Evolutionary conservation across 2,329 filamentous ascomycete genomes (phyloP).

Genomic region (Colletotrichum tamarilloi): DNA sequence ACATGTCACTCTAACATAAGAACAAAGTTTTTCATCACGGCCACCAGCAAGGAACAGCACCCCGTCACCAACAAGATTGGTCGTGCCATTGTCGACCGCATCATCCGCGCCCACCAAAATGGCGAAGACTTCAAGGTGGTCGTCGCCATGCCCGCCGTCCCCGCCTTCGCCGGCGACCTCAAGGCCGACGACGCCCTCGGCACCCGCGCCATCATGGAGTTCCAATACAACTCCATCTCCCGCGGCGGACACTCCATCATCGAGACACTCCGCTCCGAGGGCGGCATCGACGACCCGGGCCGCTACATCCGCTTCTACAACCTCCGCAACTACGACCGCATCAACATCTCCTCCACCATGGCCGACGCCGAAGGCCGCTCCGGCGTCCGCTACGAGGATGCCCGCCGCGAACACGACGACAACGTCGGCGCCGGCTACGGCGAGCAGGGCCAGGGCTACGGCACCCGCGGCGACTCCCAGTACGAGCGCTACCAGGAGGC

Average conservation of each 20-base stretch:
- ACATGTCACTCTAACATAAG: background rate
- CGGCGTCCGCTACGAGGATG: conserved; percentile 76
- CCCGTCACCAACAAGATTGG: conserved; percentile 84
- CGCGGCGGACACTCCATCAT: conserved; percentile 83
- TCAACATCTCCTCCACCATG: conserved; percentile 77
- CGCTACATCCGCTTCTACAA: conserved; percentile 89
- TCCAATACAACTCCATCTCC: conserved; percentile 84
- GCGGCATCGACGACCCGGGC: conserved; percentile 75
- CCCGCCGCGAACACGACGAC: conserved; percentile 72
- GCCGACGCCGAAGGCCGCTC: conserved; percentile 67
- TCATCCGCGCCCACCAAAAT: conserved; percentile 75
- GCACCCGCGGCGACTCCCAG: conserved; percentile 48
- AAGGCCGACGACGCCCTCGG: conserved; percentile 78
- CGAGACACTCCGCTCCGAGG: conserved; percentile 72
- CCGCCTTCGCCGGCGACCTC: conserved; percentile 85
- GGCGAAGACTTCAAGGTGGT: conserved; percentile 78
- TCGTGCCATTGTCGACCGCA: conserved; percentile 81
- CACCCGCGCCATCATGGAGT: conserved; percentile 89
- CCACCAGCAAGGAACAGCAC: conserved; percentile 75
- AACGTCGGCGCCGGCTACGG: conserved; percentile 60
- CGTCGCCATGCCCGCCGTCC: conserved; percentile 82
- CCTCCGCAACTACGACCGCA: conserved; percentile 84
- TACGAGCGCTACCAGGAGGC: conserved; percentile 81
- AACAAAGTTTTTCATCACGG: conserved; percentile 84
- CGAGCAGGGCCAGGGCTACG: conserved; percentile 45